Evolutionary conservation across 1,284 basidiomycete species (phyloP), one percentile per base, ranked within the genome.

Genomic region (Ceratobasidium sp.): DNA sequence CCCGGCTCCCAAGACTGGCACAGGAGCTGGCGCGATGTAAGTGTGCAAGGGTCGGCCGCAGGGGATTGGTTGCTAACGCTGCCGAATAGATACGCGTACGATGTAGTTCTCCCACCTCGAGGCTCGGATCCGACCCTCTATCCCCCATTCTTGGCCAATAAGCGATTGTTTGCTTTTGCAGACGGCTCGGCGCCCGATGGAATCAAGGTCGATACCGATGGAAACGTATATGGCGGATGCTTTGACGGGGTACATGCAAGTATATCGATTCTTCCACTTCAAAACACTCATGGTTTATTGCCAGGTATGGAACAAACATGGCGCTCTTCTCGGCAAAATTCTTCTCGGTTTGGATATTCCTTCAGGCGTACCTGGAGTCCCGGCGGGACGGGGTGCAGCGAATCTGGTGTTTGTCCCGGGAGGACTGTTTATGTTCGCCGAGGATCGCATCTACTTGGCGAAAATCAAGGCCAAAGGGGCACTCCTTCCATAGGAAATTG

Each of bases 321-420:
- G 92, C 2, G 87, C 85, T 0, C 85, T 95, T 1, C 84, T 95
- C 9, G 93, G 93, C 54, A 95, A 94, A 83, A 90, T 95, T 81
- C 93, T 91, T 84, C 78, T 90, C 0, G 90, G 89, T 19, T 37
- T 74, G 25, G 71, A 74, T 22, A 34, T 74, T 4, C 46, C 59
- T 25, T 64, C 71, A 1, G 34, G 61, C 6, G 49, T 52, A 8
- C n/a, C 71, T 8, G 59, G 46, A 37, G 49, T 74, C 32, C 71
- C 71, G 9, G 71, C 43, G 2, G 71, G 71, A 34, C 85, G 83
- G 3, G 86, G 85, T 0, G 86, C 87, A 2, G 88, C 92, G 32
- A 92, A 94, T 81, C 85, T 91, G 84, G 87, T 89, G 9, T 94
- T 94, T 80, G 91, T 91, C 0, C 83, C 87, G 76, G 89, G 90